Conservation (phyloP, 768 basidiomycete species). For the Ramaria sp. region DNA sequence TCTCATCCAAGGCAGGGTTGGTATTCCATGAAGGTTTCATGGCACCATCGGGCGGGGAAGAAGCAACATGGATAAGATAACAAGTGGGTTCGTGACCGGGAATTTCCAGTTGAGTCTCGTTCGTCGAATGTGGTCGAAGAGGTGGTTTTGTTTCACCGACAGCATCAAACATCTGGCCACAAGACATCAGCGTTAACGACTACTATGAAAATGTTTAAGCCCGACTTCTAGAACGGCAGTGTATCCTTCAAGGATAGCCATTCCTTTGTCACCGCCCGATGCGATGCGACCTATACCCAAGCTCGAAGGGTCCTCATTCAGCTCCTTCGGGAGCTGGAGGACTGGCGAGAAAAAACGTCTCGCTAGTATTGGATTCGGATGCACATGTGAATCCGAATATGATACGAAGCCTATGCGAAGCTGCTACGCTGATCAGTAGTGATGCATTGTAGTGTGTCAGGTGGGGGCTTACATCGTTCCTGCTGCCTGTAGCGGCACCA, state of each 20-base stretch:
- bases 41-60: conserved; percentile 42
- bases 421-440: conserved; percentile 13
- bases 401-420: conserved; percentile 43
- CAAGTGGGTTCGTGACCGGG: conserved; percentile 17
- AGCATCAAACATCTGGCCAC: conserved; percentile 35
- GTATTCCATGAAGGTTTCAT: conserved; percentile 46
- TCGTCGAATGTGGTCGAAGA: not conserved
- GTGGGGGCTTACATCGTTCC: not conserved
- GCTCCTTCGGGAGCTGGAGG: conserved; percentile 28
- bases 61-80: conserved; percentile 55
- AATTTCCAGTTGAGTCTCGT: not conserved
- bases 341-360: conserved; percentile 46
- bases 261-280: conserved; percentile 36
- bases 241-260: conserved; percentile 62
- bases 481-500: not conserved
- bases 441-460: not conserved
- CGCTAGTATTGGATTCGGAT: conserved; percentile 43
- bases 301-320: conserved; percentile 34
- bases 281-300: conserved; percentile 49
- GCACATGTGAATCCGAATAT: conserved; percentile 49
- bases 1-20: conserved; percentile 16
- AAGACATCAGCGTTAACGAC: conserved; percentile 19
- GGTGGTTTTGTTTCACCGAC: conserved; percentile 12
- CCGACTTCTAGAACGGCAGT: conserved; percentile 60
- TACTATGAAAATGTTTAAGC: not conserved